phyloP scores from a whole-genome alignment of 2,329 filamentous ascomycete species.

The Fusarium hainanense region DNA sequence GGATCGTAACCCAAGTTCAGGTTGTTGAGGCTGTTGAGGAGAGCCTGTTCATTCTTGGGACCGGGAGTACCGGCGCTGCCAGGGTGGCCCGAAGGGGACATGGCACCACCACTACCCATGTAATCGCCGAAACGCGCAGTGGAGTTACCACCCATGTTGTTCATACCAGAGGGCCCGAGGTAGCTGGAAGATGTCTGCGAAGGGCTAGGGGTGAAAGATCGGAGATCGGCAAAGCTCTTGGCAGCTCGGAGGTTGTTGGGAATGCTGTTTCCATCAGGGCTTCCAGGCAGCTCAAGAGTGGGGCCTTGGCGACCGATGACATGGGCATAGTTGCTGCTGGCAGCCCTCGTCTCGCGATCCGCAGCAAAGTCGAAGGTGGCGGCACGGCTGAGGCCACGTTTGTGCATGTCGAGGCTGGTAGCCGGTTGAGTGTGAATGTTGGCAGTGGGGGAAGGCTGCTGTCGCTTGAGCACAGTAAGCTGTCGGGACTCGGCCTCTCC shows the following conservation, averaged over 20 bases:
- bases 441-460: slow-evolving; percentile 63
- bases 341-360: slow-evolving; percentile 74
- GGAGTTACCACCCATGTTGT: slow-evolving; percentile 61
- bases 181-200: slow-evolving; percentile 88
- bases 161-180: slow-evolving; percentile 60
- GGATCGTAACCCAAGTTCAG: slow-evolving; percentile 66
- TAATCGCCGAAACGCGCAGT: slow-evolving; percentile 61
- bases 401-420: slow-evolving; percentile 78
- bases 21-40: slow-evolving; percentile 62
- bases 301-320: slow-evolving; percentile 83
- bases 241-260: slow-evolving; percentile 88
- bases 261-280: slow-evolving; percentile 70
- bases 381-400: slow-evolving; percentile 87
- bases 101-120: slow-evolving; percentile 52
- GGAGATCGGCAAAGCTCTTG: slow-evolving; percentile 95
- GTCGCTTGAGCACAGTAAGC: slow-evolving; percentile 85
- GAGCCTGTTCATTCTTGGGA: slow-evolving; percentile 53
- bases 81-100: slow-evolving; percentile 50
- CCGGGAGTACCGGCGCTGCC: slow-evolving; percentile 54
- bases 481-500: slow-evolving; percentile 89
- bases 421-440: slow-evolving; percentile 69
- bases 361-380: slow-evolving; percentile 98
- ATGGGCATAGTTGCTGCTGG: slow-evolving; percentile 74
- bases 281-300: slow-evolving; percentile 89
- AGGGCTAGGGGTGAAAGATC: slow-evolving; percentile 94